Evolutionary conservation across 352 stramenopile species (phyloP), one percentile per base, ranked within the genome.

Genomic region (Phytophthora podocarpi): DNA sequence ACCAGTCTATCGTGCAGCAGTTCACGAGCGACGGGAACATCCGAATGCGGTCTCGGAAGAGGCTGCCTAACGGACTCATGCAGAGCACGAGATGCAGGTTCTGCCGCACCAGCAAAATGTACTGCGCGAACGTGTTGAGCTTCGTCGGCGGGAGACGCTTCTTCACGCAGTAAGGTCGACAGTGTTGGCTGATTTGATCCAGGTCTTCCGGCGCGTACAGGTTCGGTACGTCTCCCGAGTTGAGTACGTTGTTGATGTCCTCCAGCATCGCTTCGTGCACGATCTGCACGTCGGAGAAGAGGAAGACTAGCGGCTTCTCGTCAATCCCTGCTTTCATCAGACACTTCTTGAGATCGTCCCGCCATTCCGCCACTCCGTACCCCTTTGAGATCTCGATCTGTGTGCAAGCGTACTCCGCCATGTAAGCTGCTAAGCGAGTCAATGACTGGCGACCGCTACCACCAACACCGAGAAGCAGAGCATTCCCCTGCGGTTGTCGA

Each of bases 181-280:
- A 98, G 16, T 96, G 86, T 18, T 80, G 92, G 39, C 85, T 92
- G 68, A 98, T 98, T 35, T 83, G 72, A 40, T 98, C 95, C 45
- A 98, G 67, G 37, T 98, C 95, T 63, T 98, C 95, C 0, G 84
- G 57, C 0, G 72, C 89, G 53, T 98, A 98, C 50, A 98, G 61
- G 50, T 98, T 98, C 1, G 95, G 95, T 0, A 98, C 88, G 41
- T 98, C 94, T 15, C 95, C 95, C 20, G 89, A 97, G 74, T 98
- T 98, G 1, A 98, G 76, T 4, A 98, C 87, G 60, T 91, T 97
- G 72, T 98, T 98, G 51, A 98, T 93, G 64, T 98, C 95, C 70
- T 98, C 95, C 2, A 98, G 63, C 93, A 98, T 98, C 9, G 89
- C 87, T 57, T 98, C 95, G 42, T 98, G 78, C 5, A 98, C 89